phyloP scores from a whole-genome alignment of 345 rosid genomes.

The Murraya paniculata region DNA sequence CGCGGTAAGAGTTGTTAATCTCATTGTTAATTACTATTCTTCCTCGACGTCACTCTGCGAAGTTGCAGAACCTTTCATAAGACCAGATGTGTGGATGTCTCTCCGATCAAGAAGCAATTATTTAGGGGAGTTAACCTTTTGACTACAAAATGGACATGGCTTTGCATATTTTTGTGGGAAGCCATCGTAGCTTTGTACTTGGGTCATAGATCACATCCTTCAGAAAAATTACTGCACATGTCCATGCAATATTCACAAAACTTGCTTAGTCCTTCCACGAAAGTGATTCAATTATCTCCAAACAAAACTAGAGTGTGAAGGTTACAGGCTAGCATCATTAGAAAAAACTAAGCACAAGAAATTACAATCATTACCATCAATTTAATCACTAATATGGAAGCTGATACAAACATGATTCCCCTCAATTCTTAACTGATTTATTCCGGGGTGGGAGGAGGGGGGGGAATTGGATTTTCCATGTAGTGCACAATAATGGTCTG shows the following conservation, averaged over 20 bases:
- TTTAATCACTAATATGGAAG: background rate
- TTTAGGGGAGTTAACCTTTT: too few species aligned
- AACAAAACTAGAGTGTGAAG: background rate
- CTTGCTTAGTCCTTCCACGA: background rate
- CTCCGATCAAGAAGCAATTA: too few species aligned
- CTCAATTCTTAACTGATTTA: background rate
- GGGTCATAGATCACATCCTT: background rate
- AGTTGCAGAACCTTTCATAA: background rate
- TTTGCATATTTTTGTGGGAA: too few species aligned
- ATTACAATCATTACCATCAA: background rate
- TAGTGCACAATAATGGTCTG: background rate
- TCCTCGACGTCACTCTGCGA: background rate
- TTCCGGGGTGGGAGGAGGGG: background rate
- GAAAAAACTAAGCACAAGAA: background rate
- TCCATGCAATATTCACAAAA: background rate
- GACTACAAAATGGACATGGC: too few species aligned
- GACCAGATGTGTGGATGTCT: too few species aligned
- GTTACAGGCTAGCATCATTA: background rate
- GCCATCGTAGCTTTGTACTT: background rate
- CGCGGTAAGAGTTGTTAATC: background rate
- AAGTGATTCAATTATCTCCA: background rate
- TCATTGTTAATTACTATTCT: background rate
- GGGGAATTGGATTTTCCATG: background rate
- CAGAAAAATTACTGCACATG: background rate
- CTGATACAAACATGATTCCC: background rate